A percentile compares a stretch with the other conserved stretches of the same genome.
phyloP scores from a whole-genome alignment of 2,329 filamentous ascomycete genomes.

The Nothophoma quercina region DNA sequence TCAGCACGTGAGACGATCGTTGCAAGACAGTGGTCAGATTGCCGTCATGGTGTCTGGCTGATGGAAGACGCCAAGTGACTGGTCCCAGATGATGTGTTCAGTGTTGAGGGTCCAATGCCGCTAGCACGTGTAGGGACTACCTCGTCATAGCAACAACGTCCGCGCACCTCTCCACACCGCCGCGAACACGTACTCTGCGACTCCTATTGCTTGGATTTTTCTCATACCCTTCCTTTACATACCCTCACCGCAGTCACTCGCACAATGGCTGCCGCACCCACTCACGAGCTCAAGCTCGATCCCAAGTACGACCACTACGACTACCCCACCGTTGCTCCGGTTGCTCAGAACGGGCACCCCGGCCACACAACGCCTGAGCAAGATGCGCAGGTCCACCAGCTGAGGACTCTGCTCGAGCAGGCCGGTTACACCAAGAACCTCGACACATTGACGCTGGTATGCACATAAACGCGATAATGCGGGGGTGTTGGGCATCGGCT shows the following conservation, averaged over 20 bases:
- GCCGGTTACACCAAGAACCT: conserved; percentile 83
- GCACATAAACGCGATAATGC: conserved; percentile 31
- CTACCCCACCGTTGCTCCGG: conserved; percentile 80
- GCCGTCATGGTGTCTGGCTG: conserved; percentile 21
- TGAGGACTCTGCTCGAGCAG: conserved; percentile 83
- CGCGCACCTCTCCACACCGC: conserved; percentile 24
- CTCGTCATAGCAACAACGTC: conserved; percentile 40
- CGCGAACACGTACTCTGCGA: conserved; percentile 17
- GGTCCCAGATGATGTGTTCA: conserved; percentile 12
- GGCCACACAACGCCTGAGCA: conserved; percentile 87
- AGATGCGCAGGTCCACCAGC: conserved; percentile 86
- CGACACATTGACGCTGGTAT: conserved; percentile 89
- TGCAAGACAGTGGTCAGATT: conserved; percentile 6
- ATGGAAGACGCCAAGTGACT: conserved; percentile 12
- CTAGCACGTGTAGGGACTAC: conserved; percentile 39
- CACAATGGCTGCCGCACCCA: conserved; percentile 43
- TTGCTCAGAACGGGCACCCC: conserved; percentile 77
- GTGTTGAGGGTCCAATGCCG: conserved; percentile 15
- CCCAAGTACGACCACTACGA: conserved; percentile 97
- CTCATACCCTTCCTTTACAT: conserved; percentile 5
- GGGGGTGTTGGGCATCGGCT: conserved; percentile 19
- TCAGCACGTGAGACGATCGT: background rate
- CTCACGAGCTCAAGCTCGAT: conserved; percentile 64
- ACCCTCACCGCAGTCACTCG: conserved; percentile 10
- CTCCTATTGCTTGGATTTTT: conserved; percentile 20